Evolutionary conservation across 2,329 filamentous ascomycete species (phyloP), one percentile per base, ranked within the genome.

Genomic region (Trichothecium sympodiale): DNA sequence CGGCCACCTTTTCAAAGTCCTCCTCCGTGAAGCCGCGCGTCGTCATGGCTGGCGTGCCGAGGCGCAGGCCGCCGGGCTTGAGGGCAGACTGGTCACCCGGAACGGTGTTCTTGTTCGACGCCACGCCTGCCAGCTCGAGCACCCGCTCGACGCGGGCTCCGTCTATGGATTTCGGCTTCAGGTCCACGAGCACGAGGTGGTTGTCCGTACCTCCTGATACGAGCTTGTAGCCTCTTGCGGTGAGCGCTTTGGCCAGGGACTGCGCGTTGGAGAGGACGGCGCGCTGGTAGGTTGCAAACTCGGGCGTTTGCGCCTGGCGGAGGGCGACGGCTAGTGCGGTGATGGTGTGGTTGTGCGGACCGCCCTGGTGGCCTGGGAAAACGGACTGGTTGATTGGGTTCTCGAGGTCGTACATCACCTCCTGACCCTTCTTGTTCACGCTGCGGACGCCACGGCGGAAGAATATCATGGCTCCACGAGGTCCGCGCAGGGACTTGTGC

Each of bases 321-420:
- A 96, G 72, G 4, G 89, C 89, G 31, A 95, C 89, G 13, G 88
- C 80, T 15, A 96, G 69, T 17, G 89, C 89, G 17, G 88, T 93
- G 59, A 96, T 96, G 47, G 89, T 95, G 69, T 96, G 89, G 68
- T 96, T 96, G 67, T 96, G 89, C 34, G 89, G 89, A 17, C 89
- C 89, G 56, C 89, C 89, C 61, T 96, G 89, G 64, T 96, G 89
- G 36, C 89, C 89, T 13, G 89, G 89, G 71, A 96, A 95, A 39
- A 96, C 89, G 35, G 87, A 94, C 48, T 78, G 75, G 64, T 95
- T 95, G 67, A 96, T 95, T 38, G 87, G 84, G 28, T 71, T 74
- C 61, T 95, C 89, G 23, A 96, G 80, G 53, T 94, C 80, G 62
- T 94, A 96, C 57, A 40, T 41, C 28, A 83, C 62, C 51, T 80